These are phyloP conservation scores for Stephania yunnanensis DNA, from an alignment of 164 flowering plant genomes.

Conservation along the genomic window DNA sequence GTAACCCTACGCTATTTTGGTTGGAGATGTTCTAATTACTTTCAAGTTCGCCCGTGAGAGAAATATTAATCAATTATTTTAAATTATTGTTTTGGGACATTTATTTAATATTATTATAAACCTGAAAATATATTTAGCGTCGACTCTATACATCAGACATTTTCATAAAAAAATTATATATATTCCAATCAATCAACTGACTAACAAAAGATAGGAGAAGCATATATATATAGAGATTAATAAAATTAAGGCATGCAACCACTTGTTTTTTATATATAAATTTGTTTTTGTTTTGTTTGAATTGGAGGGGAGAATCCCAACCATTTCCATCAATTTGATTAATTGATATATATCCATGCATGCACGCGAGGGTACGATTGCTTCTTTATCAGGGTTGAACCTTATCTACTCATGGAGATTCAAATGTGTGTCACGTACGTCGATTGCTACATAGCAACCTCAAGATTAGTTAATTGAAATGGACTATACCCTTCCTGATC, in stretches of 20 bases:
- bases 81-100: too few relatives aligned
- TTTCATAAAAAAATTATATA: not conserved
- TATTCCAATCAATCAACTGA: not conserved
- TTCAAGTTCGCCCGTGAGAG: too few relatives aligned
- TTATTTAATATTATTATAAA: too few relatives aligned
- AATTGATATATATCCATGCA: not conserved
- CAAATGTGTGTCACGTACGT: not conserved
- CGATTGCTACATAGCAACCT: not conserved
- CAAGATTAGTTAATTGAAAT: not conserved
- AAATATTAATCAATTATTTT: too few relatives aligned
- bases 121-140: too few relatives aligned
- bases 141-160: too few relatives aligned
- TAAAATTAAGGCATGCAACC: not conserved
- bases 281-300: not conserved
- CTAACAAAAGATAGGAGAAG: not conserved
- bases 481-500: too few relatives aligned
- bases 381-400: not conserved
- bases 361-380: not conserved
- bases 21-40: too few relatives aligned
- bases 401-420: not conserved
- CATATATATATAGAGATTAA: not conserved
- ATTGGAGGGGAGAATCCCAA: not conserved
- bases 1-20: too few relatives aligned
- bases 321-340: not conserved
- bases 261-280: not conserved